A percentile compares a stretch with the other conserved stretches of the same genome.
Evolutionary conservation across 2,329 filamentous ascomycete species (phyloP).

Genomic region (Chaetomium sp.): DNA sequence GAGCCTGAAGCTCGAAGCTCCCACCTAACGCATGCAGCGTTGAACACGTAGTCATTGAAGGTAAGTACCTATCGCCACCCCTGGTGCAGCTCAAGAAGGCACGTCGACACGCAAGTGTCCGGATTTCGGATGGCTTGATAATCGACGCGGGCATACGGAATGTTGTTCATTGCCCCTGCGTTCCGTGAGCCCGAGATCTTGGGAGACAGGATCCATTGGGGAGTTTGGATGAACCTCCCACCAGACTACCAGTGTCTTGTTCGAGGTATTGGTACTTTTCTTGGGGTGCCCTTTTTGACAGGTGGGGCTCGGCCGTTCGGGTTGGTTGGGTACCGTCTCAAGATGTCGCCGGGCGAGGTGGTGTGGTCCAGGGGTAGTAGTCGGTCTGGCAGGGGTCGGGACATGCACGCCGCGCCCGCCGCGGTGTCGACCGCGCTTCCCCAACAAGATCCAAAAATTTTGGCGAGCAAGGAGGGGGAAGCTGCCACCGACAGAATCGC

Average conservation of each 20-base stretch:
- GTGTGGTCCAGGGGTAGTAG: conserved; percentile 15
- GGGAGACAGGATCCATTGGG: neutral
- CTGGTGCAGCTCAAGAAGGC: neutral
- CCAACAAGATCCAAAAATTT: conserved; percentile 42
- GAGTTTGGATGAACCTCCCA: conserved; percentile 2
- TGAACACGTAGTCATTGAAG: neutral
- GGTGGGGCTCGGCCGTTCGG: conserved; percentile 29
- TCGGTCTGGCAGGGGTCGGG: conserved; percentile 30
- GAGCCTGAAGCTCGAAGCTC: neutral
- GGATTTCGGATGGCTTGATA: neutral
- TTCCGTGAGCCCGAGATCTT: conserved; percentile 18
- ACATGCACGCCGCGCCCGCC: conserved; percentile 7
- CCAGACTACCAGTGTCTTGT: neutral
- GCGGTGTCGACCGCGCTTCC: conserved; percentile 33
- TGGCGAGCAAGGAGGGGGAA: conserved; percentile 36
- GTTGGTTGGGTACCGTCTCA: conserved; percentile 20
- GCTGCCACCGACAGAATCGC: conserved; percentile 21
- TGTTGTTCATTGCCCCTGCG: neutral
- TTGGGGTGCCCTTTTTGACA: conserved; percentile 22
- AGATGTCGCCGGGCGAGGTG: conserved; percentile 3
- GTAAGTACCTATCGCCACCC: neutral
- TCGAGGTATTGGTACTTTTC: conserved; percentile 31
- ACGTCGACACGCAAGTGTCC: neutral
- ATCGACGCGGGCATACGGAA: neutral
- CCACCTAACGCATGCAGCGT: neutral